Evolutionary conservation across 1,284 basidiomycete genomes (phyloP), one percentile per base, ranked within the genome.

Genomic region (Cutaneotrichosporon dermatis): DNA sequence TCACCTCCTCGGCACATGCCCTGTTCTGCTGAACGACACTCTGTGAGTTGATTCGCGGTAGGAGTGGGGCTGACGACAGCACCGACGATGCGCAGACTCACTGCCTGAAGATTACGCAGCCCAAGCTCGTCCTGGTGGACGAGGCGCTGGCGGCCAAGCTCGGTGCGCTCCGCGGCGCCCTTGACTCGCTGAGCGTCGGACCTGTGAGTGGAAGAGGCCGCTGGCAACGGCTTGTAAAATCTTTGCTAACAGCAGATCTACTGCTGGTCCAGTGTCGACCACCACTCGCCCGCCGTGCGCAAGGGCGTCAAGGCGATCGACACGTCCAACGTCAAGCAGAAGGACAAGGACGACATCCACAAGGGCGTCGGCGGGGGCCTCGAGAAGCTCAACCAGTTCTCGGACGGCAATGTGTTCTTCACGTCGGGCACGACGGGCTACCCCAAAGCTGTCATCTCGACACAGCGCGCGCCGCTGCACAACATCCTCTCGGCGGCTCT

Each of bases 361-460:
- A 13, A 6, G 11, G 46, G 46, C 2, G 11, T 36, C 13, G 46
- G 46, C 11, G 46, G 46, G 6, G 68, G 64, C 0, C 36, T 75
- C 15, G 63, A 68, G 40, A 41, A 9, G 0, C 56, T 73, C 2
- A 54, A 60, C 43, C 71, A 72, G 15, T 73, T 75, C 52, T 67
- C 68, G 55, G 73, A 75, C 60, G 72, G 63, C 12, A 65, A 68
- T 12, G 68, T 75, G 53, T 72, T 76, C 62, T 76, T 74, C 58
- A 72, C 75, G 4, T 61, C 58, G 4, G 63, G 55, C 25, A 59
- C 61, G 36, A 54, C 57, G 9, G 51, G 52, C 37, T 51, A 45
- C 13, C 69, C 72, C 12, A 75, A 73, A 64, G 74, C 74, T 0
- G 73, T 76, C 2, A 62, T 76, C 13, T 73, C 71, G 50, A 72